phyloP scores from a whole-genome alignment of 176 grass and related monocot genomes.

The Oryza rufipogon region DNA sequence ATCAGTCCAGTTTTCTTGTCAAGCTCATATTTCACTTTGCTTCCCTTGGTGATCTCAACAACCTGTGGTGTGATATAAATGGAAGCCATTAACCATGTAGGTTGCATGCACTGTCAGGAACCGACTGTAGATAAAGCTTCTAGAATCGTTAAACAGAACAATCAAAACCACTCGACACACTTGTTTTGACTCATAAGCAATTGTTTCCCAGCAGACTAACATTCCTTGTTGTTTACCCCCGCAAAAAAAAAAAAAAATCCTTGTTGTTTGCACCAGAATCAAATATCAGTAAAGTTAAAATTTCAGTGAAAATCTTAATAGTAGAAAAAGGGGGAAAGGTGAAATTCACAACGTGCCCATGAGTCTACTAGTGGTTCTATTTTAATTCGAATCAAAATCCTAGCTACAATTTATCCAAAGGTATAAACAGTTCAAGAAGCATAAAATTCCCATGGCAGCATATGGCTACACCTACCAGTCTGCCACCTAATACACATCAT shows the following conservation, averaged over 20 bases:
- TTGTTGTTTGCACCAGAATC: not conserved
- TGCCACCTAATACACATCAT: not conserved
- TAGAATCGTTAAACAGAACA: not conserved
- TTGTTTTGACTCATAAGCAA: not conserved
- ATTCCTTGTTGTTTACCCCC: not conserved
- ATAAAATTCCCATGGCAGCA: not conserved
- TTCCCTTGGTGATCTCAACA: slow-evolving; percentile 82
- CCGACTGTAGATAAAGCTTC: not conserved
- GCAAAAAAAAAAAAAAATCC: not conserved
- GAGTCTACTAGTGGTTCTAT: not conserved
- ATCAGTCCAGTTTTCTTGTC: slow-evolving; percentile 83
- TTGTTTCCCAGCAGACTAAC: not conserved
- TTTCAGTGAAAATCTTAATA: not conserved
- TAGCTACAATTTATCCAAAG: not conserved
- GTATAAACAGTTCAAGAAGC: not conserved
- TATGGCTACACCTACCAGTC: not conserved
- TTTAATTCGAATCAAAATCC: not conserved
- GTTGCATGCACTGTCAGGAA: not conserved
- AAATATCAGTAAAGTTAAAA: not conserved
- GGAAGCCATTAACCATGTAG: not conserved
- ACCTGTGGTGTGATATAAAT: slow-evolving; percentile 43
- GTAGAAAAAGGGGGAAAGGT: not conserved
- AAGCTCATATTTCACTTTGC: slow-evolving; percentile 87
- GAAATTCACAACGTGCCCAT: not conserved
- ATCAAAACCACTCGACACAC: not conserved